Conservation (phyloP, 345 rosid genomes). For the Sonneratia alba region DNA sequence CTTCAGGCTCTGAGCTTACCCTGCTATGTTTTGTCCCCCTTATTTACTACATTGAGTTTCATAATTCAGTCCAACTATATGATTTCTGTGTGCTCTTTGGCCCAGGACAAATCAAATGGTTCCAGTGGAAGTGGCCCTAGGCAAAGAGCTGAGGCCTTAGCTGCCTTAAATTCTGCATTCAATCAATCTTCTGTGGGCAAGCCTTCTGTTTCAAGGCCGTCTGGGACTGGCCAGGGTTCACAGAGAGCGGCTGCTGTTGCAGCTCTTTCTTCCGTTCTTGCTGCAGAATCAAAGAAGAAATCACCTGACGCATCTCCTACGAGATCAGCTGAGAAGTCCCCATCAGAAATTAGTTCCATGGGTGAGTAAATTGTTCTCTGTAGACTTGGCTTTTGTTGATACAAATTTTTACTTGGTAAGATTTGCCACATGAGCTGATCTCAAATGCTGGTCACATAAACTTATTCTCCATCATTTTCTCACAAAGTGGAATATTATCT, state of each 20-base stretch:
- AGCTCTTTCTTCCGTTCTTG: constrained; percentile 84
- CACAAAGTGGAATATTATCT: background rate
- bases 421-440: background rate
- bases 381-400: background rate
- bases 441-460: too few species aligned
- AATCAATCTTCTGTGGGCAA: constrained; percentile 47
- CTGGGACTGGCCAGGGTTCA: constrained; percentile 42
- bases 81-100: constrained; percentile 17
- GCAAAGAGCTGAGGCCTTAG: constrained; percentile 82
- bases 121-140: constrained; percentile 53
- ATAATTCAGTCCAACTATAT: background rate
- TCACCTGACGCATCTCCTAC: constrained; percentile 62
- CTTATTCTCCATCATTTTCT: background rate
- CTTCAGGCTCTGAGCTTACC: background rate
- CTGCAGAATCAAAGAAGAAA: constrained; percentile 67
- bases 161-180: constrained; percentile 74
- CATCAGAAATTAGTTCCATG: constrained; percentile 35
- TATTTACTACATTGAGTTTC: background rate
- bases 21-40: background rate
- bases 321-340: constrained; percentile 23
- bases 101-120: constrained; percentile 52
- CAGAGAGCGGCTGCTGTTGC: constrained; percentile 98
- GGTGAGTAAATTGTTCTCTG: constrained; percentile 25
- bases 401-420: background rate
- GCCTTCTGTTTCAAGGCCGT: constrained; percentile 28